These are phyloP conservation scores for Coemansia sp. DNA, from an alignment of 192 early-diverging fungal species.

Conservation along the genomic window DNA sequence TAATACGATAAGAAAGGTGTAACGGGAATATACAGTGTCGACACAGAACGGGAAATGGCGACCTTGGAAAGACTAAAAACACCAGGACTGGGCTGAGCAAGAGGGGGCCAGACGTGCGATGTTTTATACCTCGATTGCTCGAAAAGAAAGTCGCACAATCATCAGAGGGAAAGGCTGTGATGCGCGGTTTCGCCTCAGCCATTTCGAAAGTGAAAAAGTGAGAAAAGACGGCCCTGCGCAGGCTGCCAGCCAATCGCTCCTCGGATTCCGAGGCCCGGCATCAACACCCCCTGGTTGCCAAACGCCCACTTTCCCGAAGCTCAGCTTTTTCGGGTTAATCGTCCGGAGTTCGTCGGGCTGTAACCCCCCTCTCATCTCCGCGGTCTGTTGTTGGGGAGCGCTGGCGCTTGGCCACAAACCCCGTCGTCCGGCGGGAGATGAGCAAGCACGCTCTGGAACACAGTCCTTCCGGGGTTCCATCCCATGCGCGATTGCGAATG, in stretches of 20 bases:
- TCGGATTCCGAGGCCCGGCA: slow-evolving; percentile 25
- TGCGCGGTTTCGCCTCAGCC: slow-evolving; percentile 9
- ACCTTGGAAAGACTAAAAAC: neutral
- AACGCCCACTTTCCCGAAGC: neutral
- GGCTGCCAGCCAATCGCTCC: slow-evolving; percentile 29
- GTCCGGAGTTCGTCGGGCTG: slow-evolving; percentile 3
- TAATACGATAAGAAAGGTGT: slow-evolving; percentile 8
- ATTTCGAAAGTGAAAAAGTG: slow-evolving; percentile 2
- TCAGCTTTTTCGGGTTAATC: neutral
- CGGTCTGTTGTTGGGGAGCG: neutral
- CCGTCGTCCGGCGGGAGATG: neutral
- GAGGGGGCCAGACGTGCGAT: slow-evolving; percentile 17
- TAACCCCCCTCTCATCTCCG: slow-evolving; percentile 3
- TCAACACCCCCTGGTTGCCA: neutral
- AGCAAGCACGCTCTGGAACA: neutral
- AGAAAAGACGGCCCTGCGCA: neutral
- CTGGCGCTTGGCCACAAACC: neutral
- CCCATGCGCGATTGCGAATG: slow-evolving; percentile 19
- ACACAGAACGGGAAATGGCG: slow-evolving; percentile 11
- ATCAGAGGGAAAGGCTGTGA: slow-evolving; percentile 10
- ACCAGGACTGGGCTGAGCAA: slow-evolving; percentile 1
- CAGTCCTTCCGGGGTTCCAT: slow-evolving; percentile 7
- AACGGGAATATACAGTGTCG: slow-evolving; percentile 17
- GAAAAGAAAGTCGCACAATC: slow-evolving; percentile 13
- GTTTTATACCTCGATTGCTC: slow-evolving; percentile 25